Base-by-base conservation (phyloP, 805 yeast genomes). In the Kodamaea kakaduensis region DNA sequence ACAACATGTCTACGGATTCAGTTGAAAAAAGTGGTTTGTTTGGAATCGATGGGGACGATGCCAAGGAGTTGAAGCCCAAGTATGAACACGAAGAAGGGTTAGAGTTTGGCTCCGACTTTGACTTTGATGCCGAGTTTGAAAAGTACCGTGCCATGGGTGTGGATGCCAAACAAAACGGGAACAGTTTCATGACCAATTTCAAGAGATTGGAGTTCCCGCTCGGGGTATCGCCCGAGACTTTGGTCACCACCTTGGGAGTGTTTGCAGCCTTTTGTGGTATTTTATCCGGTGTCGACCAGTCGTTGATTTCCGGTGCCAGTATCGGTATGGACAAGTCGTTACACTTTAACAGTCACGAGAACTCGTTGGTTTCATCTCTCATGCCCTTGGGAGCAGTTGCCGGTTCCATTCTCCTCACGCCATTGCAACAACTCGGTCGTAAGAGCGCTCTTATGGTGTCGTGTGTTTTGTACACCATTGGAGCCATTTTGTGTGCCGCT, bases 371-470 rank as follows among this genome's bases (percentile, higher is more conserved):
- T 13, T 67, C 76, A 24, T 64, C 81, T 18, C 64, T 76, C 36
- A 76, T 78, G 81, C 84, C 85, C n/a, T 56, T 79, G 30, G 85
- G 84, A 45, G 84, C 82, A 21, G 71, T 78, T 56, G 70, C 71
- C 18, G 85, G 86, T 31, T 73, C 81, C 38, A 59, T 79, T 25
- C 49, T 76, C 38, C 66, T 79, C 67, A 68, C 82, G 2, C 83
- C 83, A 3, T 54, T 75, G 43, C 76, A 71, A 49, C 77, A 75
- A 48, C 58, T 75, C 29, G 84, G 85, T 12, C 69, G 84, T 53
- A 69, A 76, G 44, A 55, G 62, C 40, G 61, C 82, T 7, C 67
- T 78, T 47, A 64, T 77, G 36, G 56, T 74, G 36, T 73, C 83
- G 3, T 75, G 81, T 64, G 43, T 77, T 25, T 67, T 75, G 61